Evolutionary conservation across 495 filamentous ascomycete genomes (phyloP), one percentile per base, ranked within the genome.

Genomic region (Talaromyces thailandensis): DNA sequence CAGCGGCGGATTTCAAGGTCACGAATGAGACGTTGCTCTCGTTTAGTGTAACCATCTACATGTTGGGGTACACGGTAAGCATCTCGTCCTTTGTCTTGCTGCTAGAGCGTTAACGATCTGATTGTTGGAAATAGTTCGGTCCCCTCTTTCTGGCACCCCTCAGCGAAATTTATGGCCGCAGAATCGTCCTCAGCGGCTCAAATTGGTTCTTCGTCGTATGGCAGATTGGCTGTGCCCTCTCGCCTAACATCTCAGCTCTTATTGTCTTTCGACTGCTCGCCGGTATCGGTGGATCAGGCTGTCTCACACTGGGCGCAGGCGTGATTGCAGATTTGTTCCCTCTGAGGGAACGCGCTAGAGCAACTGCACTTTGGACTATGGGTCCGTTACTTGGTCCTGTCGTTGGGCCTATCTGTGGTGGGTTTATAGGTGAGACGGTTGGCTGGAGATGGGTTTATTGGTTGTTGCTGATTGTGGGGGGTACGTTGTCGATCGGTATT

Each of bases 141-240:
- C 77, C 78, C 4, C 68, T 77, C 11, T 55, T 82, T 11, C 68
- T 82, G 3, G 77, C 78, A 16, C 79, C 80, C 0, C 58, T 78
- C 1, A 74, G 70, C 35, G 75, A 79, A 60, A 70, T 78, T 57
- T 79, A 77, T 63, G 77, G 77, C 11, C 70, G 77, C 2, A 61
- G 73, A 4, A 67, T 71, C 28, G 60, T 80, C 3, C 70, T 75
- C 56, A 72, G 75, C 61, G 59, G 57, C 61, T 70, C 72, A 45
- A 77, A 80, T 61, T 60, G 68, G 56, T 70, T 79, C 35, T 79
- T 81, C 58, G 65, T 80, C 11, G 64, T 81, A 8, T 89, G 84
- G 81, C 84, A 86, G 62, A 86, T 90, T 29, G 87, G 86, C 1
- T 88, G 87, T 65, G 88, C 88, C 3, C 71, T 90, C 9, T 77